Base-by-base conservation (phyloP, 2,329 filamentous ascomycete genomes). In the Colletotrichum kahawae region DNA sequence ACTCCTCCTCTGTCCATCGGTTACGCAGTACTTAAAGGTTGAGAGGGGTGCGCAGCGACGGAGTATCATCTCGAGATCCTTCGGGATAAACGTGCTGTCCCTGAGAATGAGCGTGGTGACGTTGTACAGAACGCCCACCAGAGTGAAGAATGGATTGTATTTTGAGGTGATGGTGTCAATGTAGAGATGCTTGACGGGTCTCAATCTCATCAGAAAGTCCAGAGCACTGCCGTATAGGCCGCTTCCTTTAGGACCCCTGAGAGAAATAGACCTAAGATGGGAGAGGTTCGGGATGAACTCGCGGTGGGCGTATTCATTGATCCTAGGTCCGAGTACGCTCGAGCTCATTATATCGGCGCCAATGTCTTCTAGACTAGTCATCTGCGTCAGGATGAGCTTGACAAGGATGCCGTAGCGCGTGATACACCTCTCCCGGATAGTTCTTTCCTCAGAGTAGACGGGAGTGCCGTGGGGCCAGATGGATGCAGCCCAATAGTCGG, bases 1-100 rank as follows among this genome's bases (percentile, higher is more conserved):
- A 2, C 18, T 48, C 0, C 10, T 0, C 9, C 0, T 21, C n/a
- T 2, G 43, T 21, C 5, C 6, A 21, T 2, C 4, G 3, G 18
- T 48, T 10, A 21, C 10, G 6, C 18, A 13, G 18, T 21, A 48
- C 2, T 48, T 48, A 18, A 48, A 48, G 5, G n/a, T 48, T 12
- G 43, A 21, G 2, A 48, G 43, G 0, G 43, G 43, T 7, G n/a
- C n/a, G 4, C 43, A 48, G 7, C 1, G 10, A 21, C 3, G 5
- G 2, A 48, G 43, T n/a, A 48, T 0, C 10, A 21, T 0, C 9
- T 48, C 2, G 4, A 48, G 43, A 0, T n/a, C 43, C 3, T 4
- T 2, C 1, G 43, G n/a, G 5, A 4, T 0, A 10, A 48, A 48
- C 2, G 43, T 21, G 43, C 18, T 21, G 18, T n/a, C 1, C 10